phyloP scores from a whole-genome alignment of 2,329 filamentous ascomycete species.

The Penicillium griseofulvum region DNA sequence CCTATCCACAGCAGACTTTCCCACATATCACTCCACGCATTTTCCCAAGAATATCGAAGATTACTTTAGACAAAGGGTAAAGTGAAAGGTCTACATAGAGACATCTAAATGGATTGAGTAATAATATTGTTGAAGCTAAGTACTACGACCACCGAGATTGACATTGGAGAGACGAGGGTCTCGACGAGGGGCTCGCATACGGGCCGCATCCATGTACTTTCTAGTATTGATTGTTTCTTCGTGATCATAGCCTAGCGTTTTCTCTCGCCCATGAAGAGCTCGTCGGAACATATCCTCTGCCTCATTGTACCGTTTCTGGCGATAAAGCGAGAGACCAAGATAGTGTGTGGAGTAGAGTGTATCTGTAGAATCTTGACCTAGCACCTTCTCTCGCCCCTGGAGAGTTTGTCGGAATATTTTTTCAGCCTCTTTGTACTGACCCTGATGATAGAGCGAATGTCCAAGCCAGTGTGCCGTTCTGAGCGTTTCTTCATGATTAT shows the following conservation, averaged over 20 bases:
- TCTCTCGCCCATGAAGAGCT: not conserved
- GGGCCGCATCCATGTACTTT: too few relatives aligned
- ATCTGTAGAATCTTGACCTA: not conserved
- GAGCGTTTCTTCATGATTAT: not conserved
- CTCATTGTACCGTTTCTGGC: not conserved
- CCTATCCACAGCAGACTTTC: too few relatives aligned
- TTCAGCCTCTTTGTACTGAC: not conserved
- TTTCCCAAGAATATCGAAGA: not conserved
- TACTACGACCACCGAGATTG: too few relatives aligned
- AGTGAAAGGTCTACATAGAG: too few relatives aligned
- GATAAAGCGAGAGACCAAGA: not conserved
- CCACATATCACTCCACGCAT: too few relatives aligned
- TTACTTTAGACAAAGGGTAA: not conserved
- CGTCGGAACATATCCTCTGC: not conserved
- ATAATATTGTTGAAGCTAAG: too few relatives aligned
- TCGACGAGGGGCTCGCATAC: too few relatives aligned
- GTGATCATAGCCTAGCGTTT: not conserved
- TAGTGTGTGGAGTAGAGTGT: not conserved
- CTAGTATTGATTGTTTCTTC: not conserved
- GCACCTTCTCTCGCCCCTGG: not conserved
- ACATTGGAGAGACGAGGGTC: too few relatives aligned
- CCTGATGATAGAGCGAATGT: not conserved
- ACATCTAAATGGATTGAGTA: too few relatives aligned
- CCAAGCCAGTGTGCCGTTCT: not conserved
- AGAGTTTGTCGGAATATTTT: not conserved